phyloP scores from a whole-genome alignment of 2,329 filamentous ascomycete genomes.

The Calonectria honghensis region DNA sequence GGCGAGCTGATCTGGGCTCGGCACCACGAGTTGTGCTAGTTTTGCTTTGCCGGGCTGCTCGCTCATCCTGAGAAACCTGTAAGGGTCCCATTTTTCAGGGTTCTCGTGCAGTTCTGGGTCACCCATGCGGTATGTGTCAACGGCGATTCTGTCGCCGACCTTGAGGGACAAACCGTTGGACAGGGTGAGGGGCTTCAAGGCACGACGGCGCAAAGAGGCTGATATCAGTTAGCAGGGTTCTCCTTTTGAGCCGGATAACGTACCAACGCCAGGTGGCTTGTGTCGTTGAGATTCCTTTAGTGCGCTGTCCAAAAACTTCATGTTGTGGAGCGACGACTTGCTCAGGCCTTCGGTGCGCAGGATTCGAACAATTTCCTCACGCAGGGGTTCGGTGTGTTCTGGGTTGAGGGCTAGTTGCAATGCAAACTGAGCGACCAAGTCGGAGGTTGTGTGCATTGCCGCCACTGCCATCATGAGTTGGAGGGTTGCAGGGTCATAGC shows the following conservation, averaged over 20 bases:
- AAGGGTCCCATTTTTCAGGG: constrained; percentile 26
- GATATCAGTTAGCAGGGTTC: neutral
- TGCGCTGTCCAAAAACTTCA: constrained; percentile 8
- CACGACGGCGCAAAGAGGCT: constrained; percentile 11
- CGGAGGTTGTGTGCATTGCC: constrained; percentile 9
- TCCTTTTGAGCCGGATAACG: neutral
- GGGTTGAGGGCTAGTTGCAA: constrained; percentile 13
- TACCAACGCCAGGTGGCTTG: constrained; percentile 10
- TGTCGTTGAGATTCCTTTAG: constrained; percentile 10
- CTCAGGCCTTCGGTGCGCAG: neutral
- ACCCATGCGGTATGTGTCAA: constrained; percentile 26
- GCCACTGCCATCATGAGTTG: constrained; percentile 7
- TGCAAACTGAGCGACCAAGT: constrained; percentile 2
- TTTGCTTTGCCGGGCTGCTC: constrained; percentile 23
- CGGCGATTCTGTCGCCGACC: constrained; percentile 20
- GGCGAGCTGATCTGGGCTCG: constrained; percentile 16
- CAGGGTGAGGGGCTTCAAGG: neutral
- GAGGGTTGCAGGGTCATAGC: constrained; percentile 16
- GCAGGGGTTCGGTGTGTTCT: neutral
- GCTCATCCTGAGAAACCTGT: constrained; percentile 32
- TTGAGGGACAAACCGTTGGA: constrained; percentile 65
- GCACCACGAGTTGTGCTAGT: constrained; percentile 7
- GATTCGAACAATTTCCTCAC: neutral
- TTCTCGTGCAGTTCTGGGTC: constrained; percentile 30
- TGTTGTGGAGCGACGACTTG: constrained; percentile 12